These are phyloP conservation scores for Hypoxylon rubiginosum DNA, from an alignment of 2,329 filamentous ascomycete species.

Conservation along the genomic window DNA sequence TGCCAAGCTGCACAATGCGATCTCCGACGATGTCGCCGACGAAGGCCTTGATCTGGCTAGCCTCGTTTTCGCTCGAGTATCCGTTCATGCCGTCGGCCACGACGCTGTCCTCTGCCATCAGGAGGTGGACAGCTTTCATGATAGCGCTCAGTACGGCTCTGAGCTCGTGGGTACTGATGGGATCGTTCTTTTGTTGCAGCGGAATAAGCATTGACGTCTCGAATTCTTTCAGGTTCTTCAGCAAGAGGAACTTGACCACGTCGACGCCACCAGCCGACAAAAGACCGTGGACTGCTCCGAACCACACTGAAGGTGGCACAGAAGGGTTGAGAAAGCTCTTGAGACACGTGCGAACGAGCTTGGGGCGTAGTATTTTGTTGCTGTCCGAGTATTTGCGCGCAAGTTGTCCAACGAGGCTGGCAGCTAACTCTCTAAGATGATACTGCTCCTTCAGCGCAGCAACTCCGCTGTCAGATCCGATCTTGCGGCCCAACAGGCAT, in stretches of 20 bases:
- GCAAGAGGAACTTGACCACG: conserved; percentile 67
- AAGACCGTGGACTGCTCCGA: conserved; percentile 87
- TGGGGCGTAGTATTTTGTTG: conserved; percentile 85
- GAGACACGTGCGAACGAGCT: conserved; percentile 91
- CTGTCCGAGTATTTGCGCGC: conserved; percentile 84
- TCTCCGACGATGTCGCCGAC: conserved; percentile 68
- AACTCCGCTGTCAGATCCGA: conserved; percentile 70
- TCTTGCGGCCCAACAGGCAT: conserved; percentile 86
- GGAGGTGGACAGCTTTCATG: conserved; percentile 64
- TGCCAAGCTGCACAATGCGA: conserved; percentile 61
- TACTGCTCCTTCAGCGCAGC: conserved; percentile 75
- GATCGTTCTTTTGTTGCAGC: conserved; percentile 65
- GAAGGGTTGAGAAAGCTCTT: conserved; percentile 92
- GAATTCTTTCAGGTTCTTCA: conserved; percentile 69
- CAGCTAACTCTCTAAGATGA: conserved; percentile 85
- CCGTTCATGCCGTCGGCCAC: conserved; percentile 59
- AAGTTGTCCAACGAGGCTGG: conserved; percentile 83
- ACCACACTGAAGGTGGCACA: conserved; percentile 86
- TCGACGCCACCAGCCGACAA: conserved; percentile 79
- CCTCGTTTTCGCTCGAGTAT: conserved; percentile 55
- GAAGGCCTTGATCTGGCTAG: conserved; percentile 65
- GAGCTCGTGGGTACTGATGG: conserved; percentile 60
- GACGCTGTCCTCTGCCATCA: conserved; percentile 54
- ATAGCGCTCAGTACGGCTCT: conserved; percentile 70
- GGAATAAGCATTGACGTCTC: conserved; percentile 67